Evolutionary conservation across 169 alveolate species (phyloP).

Genomic region (Plasmodium cynomolgi): DNA sequence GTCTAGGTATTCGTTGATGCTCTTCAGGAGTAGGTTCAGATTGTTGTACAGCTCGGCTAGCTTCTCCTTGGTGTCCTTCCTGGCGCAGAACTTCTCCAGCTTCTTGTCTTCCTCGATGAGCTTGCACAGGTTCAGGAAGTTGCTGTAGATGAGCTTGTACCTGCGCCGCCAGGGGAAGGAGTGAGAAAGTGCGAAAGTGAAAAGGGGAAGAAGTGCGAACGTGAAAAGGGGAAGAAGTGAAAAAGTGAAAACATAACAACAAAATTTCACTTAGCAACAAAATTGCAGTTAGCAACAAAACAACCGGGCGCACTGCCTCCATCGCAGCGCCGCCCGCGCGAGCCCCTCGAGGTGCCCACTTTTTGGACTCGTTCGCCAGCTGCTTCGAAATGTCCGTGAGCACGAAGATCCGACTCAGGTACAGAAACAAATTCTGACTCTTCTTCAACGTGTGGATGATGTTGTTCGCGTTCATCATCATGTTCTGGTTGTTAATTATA

Average conservation of each 20-base stretch:
- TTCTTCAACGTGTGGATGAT: slow-evolving; percentile 50
- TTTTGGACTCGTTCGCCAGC: slow-evolving; percentile 59
- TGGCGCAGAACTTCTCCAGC: slow-evolving; percentile 50
- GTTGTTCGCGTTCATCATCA: slow-evolving; percentile 70
- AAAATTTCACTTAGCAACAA: not conserved
- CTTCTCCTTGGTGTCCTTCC: slow-evolving; percentile 70
- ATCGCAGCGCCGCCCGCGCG: no score
- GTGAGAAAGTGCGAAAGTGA: not conserved
- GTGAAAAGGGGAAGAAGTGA: not conserved
- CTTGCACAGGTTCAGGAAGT: slow-evolving; percentile 53
- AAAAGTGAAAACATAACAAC: not conserved
- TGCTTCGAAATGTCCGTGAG: slow-evolving; percentile 68
- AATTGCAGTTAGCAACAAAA: no score
- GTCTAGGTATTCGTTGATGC: slow-evolving; percentile 71
- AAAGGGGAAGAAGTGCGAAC: not conserved
- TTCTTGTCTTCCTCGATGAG: slow-evolving; percentile 68
- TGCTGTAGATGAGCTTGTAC: slow-evolving; percentile 58
- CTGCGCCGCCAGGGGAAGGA: not conserved
- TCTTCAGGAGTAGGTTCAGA: slow-evolving; percentile 33
- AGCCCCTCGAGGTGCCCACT: slow-evolving; percentile 6
- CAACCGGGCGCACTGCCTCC: no score
- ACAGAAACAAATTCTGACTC: slow-evolving; percentile 62
- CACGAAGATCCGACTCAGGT: slow-evolving; percentile 57
- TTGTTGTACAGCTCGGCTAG: slow-evolving; percentile 44
- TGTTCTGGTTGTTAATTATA: slow-evolving; percentile 65